These are phyloP conservation scores for Diaporthe aspalathi DNA, from an alignment of 2,329 filamentous ascomycete genomes.

Conservation along the genomic window DNA sequence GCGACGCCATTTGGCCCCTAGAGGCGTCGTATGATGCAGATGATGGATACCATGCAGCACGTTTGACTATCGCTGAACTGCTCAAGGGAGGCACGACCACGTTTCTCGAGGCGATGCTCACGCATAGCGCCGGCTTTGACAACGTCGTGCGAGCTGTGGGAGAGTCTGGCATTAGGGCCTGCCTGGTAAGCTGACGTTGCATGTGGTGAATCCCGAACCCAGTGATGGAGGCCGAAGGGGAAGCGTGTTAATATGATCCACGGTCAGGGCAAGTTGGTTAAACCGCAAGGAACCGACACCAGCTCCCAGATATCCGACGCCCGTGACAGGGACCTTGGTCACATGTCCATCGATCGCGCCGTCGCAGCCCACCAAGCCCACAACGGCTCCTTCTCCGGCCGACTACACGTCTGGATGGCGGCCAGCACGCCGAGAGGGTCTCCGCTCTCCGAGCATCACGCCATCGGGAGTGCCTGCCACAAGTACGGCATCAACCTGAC, in stretches of 20 bases:
- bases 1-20: conserved; percentile 59
- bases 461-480: conserved; percentile 54
- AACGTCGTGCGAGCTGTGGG: conserved; percentile 42
- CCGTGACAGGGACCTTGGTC: conserved; percentile 50
- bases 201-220: background rate
- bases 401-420: conserved; percentile 61
- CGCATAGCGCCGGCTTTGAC: conserved; percentile 44
- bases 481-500: conserved; percentile 56
- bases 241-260: background rate
- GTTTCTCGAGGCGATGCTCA: conserved; percentile 64
- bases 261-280: conserved; percentile 49
- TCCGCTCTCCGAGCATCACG: conserved; percentile 50
- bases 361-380: conserved; percentile 46
- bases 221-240: conserved; percentile 2
- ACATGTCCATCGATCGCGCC: conserved; percentile 50
- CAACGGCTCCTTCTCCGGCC: conserved; percentile 48
- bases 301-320: conserved; percentile 49
- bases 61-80: conserved; percentile 63
- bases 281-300: conserved; percentile 49
- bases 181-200: conserved; percentile 40
- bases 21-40: conserved; percentile 47
- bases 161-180: conserved; percentile 42
- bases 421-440: conserved; percentile 60
- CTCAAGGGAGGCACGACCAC: conserved; percentile 61
- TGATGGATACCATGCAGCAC: conserved; percentile 61